phyloP scores from a whole-genome alignment of 2,329 filamentous ascomycete species.

The Aspergillus ustus region DNA sequence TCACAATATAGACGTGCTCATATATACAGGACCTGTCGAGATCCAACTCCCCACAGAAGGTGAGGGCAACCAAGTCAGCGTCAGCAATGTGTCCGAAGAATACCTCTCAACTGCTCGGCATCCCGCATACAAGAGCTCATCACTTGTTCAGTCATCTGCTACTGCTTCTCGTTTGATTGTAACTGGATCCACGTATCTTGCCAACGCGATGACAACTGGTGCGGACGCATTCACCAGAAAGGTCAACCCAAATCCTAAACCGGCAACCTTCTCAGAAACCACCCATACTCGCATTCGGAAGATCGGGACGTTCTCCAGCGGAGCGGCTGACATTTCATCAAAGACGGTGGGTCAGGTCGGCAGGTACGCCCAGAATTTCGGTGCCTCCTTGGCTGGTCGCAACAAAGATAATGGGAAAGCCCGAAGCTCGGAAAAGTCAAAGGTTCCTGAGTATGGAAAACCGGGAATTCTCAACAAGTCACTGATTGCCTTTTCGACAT shows the following conservation, averaged over 20 bases:
- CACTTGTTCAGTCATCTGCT: conserved; percentile 82
- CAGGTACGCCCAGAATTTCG: conserved; percentile 86
- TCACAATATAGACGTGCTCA: background rate
- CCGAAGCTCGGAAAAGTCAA: conserved; percentile 71
- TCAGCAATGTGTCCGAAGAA: conserved; percentile 55
- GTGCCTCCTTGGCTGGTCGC: conserved; percentile 72
- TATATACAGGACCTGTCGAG: conserved; percentile 50
- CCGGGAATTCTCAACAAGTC: conserved; percentile 93
- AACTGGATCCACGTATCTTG: conserved; percentile 78
- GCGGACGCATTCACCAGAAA: conserved; percentile 81
- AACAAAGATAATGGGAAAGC: conserved; percentile 59
- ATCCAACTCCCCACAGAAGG: conserved; percentile 53
- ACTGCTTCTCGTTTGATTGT: conserved; percentile 91
- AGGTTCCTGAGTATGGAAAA: conserved; percentile 71
- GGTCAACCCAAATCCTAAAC: conserved; percentile 76
- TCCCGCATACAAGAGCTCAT: conserved; percentile 87
- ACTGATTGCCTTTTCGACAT: conserved; percentile 92
- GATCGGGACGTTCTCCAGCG: conserved; percentile 82
- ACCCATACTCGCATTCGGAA: conserved; percentile 86
- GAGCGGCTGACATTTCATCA: conserved; percentile 77
- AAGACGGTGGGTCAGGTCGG: conserved; percentile 86
- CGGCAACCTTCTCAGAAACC: conserved; percentile 83
- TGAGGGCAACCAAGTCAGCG: conserved; percentile 51
- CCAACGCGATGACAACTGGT: conserved; percentile 75
- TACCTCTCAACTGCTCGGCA: conserved; percentile 80